These are phyloP conservation scores for Plasmodium gaboni DNA, from an alignment of 169 alveolate species.

Conservation along the genomic window DNA sequence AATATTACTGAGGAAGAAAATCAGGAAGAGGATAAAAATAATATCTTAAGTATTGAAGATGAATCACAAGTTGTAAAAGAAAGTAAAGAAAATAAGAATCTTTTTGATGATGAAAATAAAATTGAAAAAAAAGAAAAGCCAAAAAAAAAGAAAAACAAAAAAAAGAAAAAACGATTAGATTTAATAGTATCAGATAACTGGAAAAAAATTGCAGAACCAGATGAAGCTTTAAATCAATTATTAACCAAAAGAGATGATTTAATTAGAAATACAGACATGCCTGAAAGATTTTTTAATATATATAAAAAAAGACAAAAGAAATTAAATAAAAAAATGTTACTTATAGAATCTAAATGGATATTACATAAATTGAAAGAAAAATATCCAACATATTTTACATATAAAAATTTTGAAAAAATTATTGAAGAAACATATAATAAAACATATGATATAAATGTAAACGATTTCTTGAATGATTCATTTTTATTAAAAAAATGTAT, in stretches of 20 bases:
- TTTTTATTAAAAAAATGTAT: slow-evolving; percentile 74
- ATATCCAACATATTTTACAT: slow-evolving; percentile 81
- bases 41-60: slow-evolving; percentile 23
- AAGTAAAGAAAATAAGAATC: neutral
- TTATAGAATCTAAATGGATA: slow-evolving; percentile 85
- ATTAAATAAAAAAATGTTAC: slow-evolving; percentile 75
- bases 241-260: slow-evolving; percentile 81
- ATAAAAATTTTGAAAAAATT: slow-evolving; percentile 74
- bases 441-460: slow-evolving; percentile 50
- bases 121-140: slow-evolving; percentile 17
- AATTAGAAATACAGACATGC: slow-evolving; percentile 80
- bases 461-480: slow-evolving; percentile 44
- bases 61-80: slow-evolving; percentile 11
- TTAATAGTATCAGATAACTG: slow-evolving; percentile 14
- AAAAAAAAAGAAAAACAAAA: slow-evolving; percentile 19
- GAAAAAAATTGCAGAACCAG: slow-evolving; percentile 80
- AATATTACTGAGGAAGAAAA: slow-evolving; percentile 12
- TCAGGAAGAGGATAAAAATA: slow-evolving; percentile 21
- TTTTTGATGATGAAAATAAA: slow-evolving; percentile 40
- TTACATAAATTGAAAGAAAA: slow-evolving; percentile 76
- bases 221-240: slow-evolving; percentile 81
- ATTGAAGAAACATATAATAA: slow-evolving; percentile 78
- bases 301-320: slow-evolving; percentile 57
- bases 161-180: slow-evolving; percentile 11
- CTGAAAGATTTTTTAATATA: slow-evolving; percentile 79